Percentiles rank a stretch among this genome's conserved stretches.
phyloP scores from a whole-genome alignment of 768 basidiomycete genomes.

The Leccinum fibrillosum region DNA sequence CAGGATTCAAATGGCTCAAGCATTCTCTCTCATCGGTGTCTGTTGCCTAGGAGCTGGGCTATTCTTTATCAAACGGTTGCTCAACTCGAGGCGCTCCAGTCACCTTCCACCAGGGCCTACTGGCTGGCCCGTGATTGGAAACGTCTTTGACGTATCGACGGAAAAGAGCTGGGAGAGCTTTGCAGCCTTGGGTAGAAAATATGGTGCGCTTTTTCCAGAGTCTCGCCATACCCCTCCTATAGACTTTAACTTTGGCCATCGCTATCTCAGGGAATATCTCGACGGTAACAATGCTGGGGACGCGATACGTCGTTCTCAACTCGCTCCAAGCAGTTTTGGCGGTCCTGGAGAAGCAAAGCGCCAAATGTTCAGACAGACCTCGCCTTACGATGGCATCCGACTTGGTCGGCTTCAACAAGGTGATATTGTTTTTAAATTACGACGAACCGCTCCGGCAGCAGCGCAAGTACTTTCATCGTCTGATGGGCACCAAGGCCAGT shows the following conservation, averaged over 20 bases:
- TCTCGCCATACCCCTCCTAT: background rate
- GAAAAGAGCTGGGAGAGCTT: conserved; percentile 51
- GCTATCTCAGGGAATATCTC: conserved; percentile 19
- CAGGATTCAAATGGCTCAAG: background rate
- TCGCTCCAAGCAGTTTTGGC: conserved; percentile 42
- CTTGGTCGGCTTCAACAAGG: conserved; percentile 14
- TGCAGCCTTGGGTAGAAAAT: conserved; percentile 49
- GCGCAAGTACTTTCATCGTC: conserved; percentile 11
- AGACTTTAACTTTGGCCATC: conserved; percentile 6
- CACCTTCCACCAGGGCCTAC: conserved; percentile 21
- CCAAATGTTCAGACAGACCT: conserved; percentile 44
- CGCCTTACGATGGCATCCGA: conserved; percentile 17
- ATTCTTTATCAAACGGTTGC: conserved; percentile 3
- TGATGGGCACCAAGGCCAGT: conserved; percentile 12
- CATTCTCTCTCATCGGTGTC: background rate
- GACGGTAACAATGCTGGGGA: conserved; percentile 35
- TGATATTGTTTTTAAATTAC: conserved; percentile 6
- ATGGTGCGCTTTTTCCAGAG: conserved; percentile 35
- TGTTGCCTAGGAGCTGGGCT: conserved; percentile 18
- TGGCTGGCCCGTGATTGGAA: conserved; percentile 46
- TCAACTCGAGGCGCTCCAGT: background rate
- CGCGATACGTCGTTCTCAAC: conserved; percentile 50
- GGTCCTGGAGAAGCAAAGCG: conserved; percentile 50
- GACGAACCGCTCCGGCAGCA: conserved; percentile 9
- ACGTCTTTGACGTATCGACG: conserved; percentile 49